Evolutionary conservation across 345 rosid genomes (phyloP), one percentile per base, ranked within the genome.

Genomic region (Acer saccharum): DNA sequence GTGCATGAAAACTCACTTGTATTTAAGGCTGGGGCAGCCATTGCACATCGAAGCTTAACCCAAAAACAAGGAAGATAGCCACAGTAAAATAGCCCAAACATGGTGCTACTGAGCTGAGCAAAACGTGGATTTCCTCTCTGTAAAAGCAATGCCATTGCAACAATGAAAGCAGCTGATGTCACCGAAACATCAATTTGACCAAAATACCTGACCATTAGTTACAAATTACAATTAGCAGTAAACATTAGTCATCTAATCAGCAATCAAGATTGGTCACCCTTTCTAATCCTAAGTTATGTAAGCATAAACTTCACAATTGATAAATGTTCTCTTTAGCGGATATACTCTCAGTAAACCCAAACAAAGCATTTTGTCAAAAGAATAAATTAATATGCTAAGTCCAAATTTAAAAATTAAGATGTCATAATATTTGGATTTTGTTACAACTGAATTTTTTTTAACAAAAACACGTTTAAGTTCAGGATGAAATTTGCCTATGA

Each of bases 41-140:
- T 79, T 77, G 94, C 90, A 81, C 94, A 94, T 43, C 97, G 90
- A 76, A 95, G 97, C 89, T 93, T 95, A 65, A 92, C 87, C 98
- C 98, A 95, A 64, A 95, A 95, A 79, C 92, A 95, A 83, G 98
- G 98, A 74, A 95, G 97, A 85, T 92, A 95, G 25, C 98, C 97
- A 44, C 93, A 92, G 76, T 92, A 92, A 85, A 95, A 93, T 18
- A 95, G 69, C n/a, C 98, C 98, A 79, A 95, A 95, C 85, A 92
- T 86, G 55, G 97, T 79, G 84, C 93, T 92, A 78, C 97, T 94
- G 48, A 94, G 96, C 86, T 94, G 97, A 70, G 99, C 79, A 84
- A 95, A 93, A 67, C 97, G 95, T 7, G 99, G 97, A 81, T 83
- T 90, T 79, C 92, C 95, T 87, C 92, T 87, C 80, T 95, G 97